Conservation (phyloP, 805 yeast species). For the Cyberlindnera americana region DNA sequence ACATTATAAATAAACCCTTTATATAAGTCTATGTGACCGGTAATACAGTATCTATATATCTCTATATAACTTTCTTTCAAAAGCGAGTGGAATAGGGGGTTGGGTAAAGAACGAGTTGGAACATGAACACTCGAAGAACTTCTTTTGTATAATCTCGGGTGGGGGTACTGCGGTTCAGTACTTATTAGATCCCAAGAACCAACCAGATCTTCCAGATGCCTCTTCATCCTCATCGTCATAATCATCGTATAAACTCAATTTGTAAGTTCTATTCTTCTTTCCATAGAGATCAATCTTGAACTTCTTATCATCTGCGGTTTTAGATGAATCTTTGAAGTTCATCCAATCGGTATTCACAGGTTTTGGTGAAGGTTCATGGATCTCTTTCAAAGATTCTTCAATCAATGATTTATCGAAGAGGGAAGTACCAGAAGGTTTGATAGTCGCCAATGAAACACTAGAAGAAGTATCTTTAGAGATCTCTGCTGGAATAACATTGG, state of each 20-base stretch:
- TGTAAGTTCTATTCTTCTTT: constrained; percentile 23
- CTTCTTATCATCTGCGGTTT: constrained; percentile 7
- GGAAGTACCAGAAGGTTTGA: constrained; percentile 2
- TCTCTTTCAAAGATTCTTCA: constrained; percentile 22
- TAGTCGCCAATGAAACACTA: constrained; percentile 3
- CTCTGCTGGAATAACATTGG: neutral
- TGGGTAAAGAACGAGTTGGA: constrained; percentile 4
- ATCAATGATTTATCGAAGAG: constrained; percentile 25
- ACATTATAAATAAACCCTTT: neutral
- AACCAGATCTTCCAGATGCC: constrained; percentile 10
- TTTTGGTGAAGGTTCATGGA: constrained; percentile 2
- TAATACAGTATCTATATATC: neutral
- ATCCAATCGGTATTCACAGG: constrained; percentile 4
- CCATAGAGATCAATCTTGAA: constrained; percentile 29
- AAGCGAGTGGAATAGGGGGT: too few relatives aligned
- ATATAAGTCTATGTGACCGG: too few relatives aligned
- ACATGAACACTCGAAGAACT: constrained; percentile 1
- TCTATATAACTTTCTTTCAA: too few relatives aligned
- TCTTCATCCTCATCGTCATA: constrained; percentile 15
- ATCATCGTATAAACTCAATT: constrained; percentile 21
- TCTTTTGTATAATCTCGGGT: too few relatives aligned
- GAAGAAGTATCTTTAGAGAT: neutral
- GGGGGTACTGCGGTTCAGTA: constrained; percentile 9
- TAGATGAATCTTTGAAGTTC: constrained; percentile 2
- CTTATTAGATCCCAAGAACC: constrained; percentile 27